Evolutionary conservation across 495 filamentous ascomycete genomes (phyloP).

Genomic region (Lophium mytilinum): DNA sequence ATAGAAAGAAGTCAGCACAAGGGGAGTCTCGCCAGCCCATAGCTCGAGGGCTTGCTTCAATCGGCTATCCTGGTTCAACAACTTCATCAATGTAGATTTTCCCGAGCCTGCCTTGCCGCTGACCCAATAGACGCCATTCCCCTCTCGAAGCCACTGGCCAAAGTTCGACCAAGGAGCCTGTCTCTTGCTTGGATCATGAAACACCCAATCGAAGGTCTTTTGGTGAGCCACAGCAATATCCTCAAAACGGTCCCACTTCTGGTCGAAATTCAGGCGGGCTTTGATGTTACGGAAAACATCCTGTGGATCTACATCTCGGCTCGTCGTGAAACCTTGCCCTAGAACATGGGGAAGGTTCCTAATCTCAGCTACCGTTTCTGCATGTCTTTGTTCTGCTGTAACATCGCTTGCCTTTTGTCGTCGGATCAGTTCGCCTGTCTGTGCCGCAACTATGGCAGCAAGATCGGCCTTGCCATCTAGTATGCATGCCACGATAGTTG

Average conservation of each 20-base stretch:
- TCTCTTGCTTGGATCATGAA: not conserved
- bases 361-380: not conserved
- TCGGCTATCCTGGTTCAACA: not conserved
- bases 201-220: constrained; percentile 2
- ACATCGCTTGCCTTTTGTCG: not conserved
- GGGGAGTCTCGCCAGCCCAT: not conserved
- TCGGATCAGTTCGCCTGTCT: not conserved
- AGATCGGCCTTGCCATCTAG: not conserved
- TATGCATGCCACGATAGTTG: not conserved
- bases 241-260: constrained; percentile 1
- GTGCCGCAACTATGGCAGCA: no score
- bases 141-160: not conserved
- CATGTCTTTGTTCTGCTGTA: not conserved
- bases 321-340: no score
- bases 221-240: not conserved
- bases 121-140: not conserved
- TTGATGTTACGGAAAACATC: not conserved
- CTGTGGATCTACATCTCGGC: no score
- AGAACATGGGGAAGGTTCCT: no score
- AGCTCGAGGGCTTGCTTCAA: no score
- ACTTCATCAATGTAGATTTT: not conserved
- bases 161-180: no score
- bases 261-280: not conserved
- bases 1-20: not conserved
- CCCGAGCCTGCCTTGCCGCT: not conserved